A percentile compares a stretch with the other conserved stretches of the same genome.
phyloP scores from a whole-genome alignment of 352 stramenopile species.

The Saprolegnia parasitica region DNA sequence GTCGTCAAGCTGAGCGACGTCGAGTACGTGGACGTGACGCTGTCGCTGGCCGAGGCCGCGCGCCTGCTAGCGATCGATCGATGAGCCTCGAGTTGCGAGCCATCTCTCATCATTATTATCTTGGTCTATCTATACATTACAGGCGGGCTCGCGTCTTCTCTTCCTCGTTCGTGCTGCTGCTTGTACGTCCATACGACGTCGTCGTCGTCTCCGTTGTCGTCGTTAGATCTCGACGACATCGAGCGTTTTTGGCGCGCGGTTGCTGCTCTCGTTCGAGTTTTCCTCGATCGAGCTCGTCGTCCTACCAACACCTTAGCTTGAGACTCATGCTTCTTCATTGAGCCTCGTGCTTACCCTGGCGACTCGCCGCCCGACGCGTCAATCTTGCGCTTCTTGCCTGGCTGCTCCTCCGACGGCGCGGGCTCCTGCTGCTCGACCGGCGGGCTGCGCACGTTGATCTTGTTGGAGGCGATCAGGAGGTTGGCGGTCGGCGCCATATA shows the following conservation, averaged over 20 bases:
- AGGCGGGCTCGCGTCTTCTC: neutral
- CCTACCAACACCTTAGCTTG: neutral
- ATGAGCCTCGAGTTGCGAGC: neutral
- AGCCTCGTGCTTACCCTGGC: neutral
- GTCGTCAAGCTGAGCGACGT: conserved; percentile 56
- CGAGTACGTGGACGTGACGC: conserved; percentile 37
- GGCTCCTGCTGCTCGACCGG: conserved; percentile 1
- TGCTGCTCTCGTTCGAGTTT: conserved; percentile 16
- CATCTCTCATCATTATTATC: neutral
- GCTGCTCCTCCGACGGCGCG: neutral
- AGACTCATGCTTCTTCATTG: neutral
- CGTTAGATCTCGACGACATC: conserved; percentile 13
- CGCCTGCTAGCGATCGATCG: neutral
- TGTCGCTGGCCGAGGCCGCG: neutral
- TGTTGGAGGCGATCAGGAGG: conserved; percentile 27
- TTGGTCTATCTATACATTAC: conserved; percentile 2
- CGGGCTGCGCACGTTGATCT: conserved; percentile 12
- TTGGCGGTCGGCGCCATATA: conserved; percentile 9
- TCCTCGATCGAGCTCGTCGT: neutral
- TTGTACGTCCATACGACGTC: no score
- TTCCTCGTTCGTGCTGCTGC: neutral
- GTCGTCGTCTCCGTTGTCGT: no score
- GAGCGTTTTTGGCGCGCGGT: neutral
- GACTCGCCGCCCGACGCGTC: neutral
- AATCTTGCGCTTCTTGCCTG: neutral